Percentiles rank a stretch among this genome's conserved stretches.
Conservation (phyloP, 805 yeast species). For the Saturnispora kantuleensis region DNA sequence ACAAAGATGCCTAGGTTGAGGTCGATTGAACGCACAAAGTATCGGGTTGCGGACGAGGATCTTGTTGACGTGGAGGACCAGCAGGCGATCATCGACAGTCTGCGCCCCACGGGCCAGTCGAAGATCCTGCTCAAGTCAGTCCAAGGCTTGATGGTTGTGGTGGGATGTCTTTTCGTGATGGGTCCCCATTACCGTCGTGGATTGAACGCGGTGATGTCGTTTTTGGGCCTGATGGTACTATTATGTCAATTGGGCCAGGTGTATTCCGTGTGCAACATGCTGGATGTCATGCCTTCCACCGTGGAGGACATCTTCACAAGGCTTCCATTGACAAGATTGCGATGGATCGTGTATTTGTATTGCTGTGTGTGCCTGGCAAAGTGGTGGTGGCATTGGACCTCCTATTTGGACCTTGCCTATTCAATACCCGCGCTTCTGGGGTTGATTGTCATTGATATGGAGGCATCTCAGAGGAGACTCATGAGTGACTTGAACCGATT, state of each 20-base stretch:
- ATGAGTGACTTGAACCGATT: slow-evolving; percentile 15
- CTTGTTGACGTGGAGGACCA: slow-evolving; percentile 22
- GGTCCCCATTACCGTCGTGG: slow-evolving; percentile 22
- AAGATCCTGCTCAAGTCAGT: slow-evolving; percentile 9
- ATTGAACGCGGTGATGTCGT: slow-evolving; percentile 18
- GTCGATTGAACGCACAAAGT: slow-evolving; percentile 19
- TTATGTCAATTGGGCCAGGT: slow-evolving; percentile 8
- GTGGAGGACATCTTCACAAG: slow-evolving; percentile 5
- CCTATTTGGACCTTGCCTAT: slow-evolving; percentile 18
- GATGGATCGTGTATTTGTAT: slow-evolving; percentile 1
- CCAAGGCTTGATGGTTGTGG: slow-evolving; percentile 14
- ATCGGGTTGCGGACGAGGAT: slow-evolving; percentile 10
- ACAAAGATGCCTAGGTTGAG: slow-evolving; percentile 26
- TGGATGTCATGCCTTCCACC: slow-evolving; percentile 3
- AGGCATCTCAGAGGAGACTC: slow-evolving; percentile 15
- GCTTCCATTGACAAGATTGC: background rate
- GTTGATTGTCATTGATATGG: slow-evolving; percentile 13
- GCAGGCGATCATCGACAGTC: slow-evolving; percentile 15
- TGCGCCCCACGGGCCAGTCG: too few species aligned
- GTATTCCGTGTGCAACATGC: slow-evolving; percentile 3
- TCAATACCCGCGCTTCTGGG: slow-evolving; percentile 20
- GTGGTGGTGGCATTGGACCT: background rate
- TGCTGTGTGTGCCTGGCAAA: slow-evolving; percentile 9
- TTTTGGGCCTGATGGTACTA: slow-evolving; percentile 17
- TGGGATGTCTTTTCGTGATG: slow-evolving; percentile 21